Conservation (phyloP, 2,329 filamentous ascomycete species). For the Aureobasidium lini region DNA sequence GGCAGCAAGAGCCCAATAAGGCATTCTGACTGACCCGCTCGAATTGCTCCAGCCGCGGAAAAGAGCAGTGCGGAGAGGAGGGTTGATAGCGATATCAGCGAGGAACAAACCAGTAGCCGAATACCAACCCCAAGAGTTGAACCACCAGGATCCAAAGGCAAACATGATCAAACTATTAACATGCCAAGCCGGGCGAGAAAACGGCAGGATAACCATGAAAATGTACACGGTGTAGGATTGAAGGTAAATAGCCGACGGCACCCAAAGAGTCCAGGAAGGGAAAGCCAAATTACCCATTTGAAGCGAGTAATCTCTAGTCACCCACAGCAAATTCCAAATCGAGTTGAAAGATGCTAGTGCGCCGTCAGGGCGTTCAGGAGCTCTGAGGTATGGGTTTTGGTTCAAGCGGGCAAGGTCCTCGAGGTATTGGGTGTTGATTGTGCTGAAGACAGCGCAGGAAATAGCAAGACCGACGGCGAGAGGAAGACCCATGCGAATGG, state of each 20-base stretch:
- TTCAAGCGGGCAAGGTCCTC: background rate
- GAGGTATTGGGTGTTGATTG: conserved; percentile 29
- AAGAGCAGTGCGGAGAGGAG: conserved; percentile 28
- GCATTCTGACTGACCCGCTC: conserved; percentile 17
- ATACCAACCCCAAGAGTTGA: conserved; percentile 42
- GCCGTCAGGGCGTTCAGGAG: background rate
- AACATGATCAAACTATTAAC: conserved; percentile 33
- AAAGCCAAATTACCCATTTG: conserved; percentile 36
- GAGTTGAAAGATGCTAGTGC: conserved; percentile 32
- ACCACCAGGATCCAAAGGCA: conserved; percentile 40
- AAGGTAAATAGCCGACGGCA: conserved; percentile 35
- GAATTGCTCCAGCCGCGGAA: conserved; percentile 21
- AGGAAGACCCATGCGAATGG: conserved; percentile 36
- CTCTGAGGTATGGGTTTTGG: background rate
- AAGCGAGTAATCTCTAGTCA: conserved; percentile 28
- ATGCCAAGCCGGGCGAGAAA: conserved; percentile 34
- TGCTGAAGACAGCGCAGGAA: conserved; percentile 30
- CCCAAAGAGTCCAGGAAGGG: conserved; percentile 39
- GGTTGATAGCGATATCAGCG: conserved; percentile 36
- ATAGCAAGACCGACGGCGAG: conserved; percentile 35
- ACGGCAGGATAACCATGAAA: conserved; percentile 39
- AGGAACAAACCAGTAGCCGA: conserved; percentile 35
- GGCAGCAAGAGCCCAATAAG: conserved; percentile 29
- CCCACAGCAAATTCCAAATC: conserved; percentile 41
- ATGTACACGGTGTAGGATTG: conserved; percentile 43